Percentiles rank a stretch among this genome's conserved stretches.
phyloP scores from a whole-genome alignment of 2,329 filamentous ascomycete species.

The Cladophialophora yegresii region DNA sequence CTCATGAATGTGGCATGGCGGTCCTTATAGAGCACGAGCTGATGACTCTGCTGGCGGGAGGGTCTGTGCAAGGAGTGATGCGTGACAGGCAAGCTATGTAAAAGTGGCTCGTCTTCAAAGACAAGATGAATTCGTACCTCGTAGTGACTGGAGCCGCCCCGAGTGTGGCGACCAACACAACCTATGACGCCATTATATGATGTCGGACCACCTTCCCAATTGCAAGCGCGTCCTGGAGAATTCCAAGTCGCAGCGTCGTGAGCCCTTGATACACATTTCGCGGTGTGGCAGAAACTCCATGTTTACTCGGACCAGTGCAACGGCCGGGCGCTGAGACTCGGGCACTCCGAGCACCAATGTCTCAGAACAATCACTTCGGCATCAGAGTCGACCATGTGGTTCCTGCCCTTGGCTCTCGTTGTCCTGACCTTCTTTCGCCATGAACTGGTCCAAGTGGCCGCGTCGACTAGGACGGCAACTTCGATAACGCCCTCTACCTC shows the following conservation, averaged over 20 bases:
- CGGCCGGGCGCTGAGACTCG: not conserved
- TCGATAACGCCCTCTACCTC: slow-evolving; percentile 42
- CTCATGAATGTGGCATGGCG: no score
- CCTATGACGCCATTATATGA: not conserved
- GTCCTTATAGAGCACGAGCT: no score
- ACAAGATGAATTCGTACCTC: no score
- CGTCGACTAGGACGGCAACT: slow-evolving; percentile 11
- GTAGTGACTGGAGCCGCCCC: no score
- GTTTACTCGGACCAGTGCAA: not conserved
- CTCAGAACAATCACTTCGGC: not conserved
- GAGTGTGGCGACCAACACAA: not conserved
- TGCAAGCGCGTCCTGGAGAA: not conserved
- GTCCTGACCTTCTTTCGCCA: slow-evolving; percentile 12
- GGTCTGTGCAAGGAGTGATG: not conserved
- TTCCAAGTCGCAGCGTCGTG: not conserved
- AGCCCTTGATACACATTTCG: not conserved
- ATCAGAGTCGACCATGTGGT: slow-evolving; percentile 16
- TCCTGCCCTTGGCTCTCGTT: slow-evolving; percentile 6
- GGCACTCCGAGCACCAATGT: not conserved
- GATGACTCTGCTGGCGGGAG: not conserved
- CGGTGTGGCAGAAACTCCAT: not conserved
- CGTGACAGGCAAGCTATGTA: not conserved
- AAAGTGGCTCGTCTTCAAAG: not conserved
- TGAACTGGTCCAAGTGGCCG: not conserved
- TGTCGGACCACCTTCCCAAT: not conserved